These are phyloP conservation scores for Anisodus acutangulus DNA, from an alignment of 257 asterid species.

Conservation along the genomic window DNA sequence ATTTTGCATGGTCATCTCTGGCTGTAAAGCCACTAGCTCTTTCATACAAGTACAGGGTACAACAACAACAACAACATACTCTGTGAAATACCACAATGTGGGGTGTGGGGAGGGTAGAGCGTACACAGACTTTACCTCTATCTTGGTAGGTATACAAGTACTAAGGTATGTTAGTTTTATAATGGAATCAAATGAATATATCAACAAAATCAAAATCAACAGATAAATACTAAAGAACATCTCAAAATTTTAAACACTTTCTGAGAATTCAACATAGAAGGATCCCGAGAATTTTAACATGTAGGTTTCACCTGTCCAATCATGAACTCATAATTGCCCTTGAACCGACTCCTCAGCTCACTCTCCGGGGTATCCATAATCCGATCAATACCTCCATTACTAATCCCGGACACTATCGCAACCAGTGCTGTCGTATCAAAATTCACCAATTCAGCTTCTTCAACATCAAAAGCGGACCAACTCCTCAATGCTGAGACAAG, in stretches of 20 bases:
- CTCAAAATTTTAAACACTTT: slow-evolving; percentile 13
- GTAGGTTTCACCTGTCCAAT: slow-evolving; percentile 65
- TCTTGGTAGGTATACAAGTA: background rate
- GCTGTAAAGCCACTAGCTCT: slow-evolving; percentile 15
- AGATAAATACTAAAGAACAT: background rate
- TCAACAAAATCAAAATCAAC: background rate
- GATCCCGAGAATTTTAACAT: background rate
- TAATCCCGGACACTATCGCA: slow-evolving; percentile 87
- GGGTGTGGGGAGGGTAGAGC: too few species aligned
- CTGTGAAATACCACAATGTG: too few species aligned
- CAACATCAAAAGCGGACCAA: slow-evolving; percentile 32
- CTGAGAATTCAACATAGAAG: background rate
- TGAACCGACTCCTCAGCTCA: slow-evolving; percentile 73
- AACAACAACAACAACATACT: too few species aligned
- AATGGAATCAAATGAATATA: background rate
- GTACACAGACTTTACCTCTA: too few species aligned
- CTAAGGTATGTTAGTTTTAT: background rate
- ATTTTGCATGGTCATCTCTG: background rate
- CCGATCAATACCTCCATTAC: slow-evolving; percentile 63
- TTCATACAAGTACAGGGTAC: background rate
- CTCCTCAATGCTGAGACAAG: slow-evolving; percentile 63
- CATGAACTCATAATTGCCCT: slow-evolving; percentile 82
- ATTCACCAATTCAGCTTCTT: slow-evolving; percentile 60
- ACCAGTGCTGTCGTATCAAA: slow-evolving; percentile 90
- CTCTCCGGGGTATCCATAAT: slow-evolving; percentile 69